Conservation (phyloP, 805 yeast genomes). For the Kodamaea jinghongensis region DNA sequence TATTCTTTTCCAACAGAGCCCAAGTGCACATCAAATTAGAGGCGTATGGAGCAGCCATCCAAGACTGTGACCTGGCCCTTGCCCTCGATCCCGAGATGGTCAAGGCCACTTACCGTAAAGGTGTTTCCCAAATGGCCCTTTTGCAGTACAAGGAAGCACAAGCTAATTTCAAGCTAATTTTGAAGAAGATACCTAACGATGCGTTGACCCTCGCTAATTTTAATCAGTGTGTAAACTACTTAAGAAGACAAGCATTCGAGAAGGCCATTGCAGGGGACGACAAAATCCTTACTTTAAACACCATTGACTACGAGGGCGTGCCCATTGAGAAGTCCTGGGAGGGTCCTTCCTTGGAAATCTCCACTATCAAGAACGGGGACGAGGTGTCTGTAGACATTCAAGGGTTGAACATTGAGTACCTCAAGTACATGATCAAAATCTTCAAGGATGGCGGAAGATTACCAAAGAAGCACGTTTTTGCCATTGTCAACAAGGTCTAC, state of each 20-base stretch:
- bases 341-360: slow-evolving; percentile 55
- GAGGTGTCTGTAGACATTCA: slow-evolving; percentile 31
- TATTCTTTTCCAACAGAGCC: slow-evolving; percentile 79
- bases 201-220: slow-evolving; percentile 59
- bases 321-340: slow-evolving; percentile 52
- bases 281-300: slow-evolving; percentile 46
- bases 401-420: slow-evolving; percentile 51
- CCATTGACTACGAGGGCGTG: slow-evolving; percentile 47
- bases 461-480: slow-evolving; percentile 81
- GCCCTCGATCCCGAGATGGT: slow-evolving; percentile 61
- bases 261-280: slow-evolving; percentile 80
- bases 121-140: slow-evolving; percentile 74
- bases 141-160: slow-evolving; percentile 73
- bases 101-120: slow-evolving; percentile 86
- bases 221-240: slow-evolving; percentile 59
- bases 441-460: slow-evolving; percentile 72
- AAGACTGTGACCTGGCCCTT: slow-evolving; percentile 74
- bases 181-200: slow-evolving; percentile 65
- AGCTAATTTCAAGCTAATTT: slow-evolving; percentile 62
- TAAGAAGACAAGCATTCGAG: slow-evolving; percentile 77
- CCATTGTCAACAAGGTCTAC: slow-evolving; percentile 71
- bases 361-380: slow-evolving; percentile 25
- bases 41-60: slow-evolving; percentile 79
- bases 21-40: slow-evolving; percentile 85
- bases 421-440: slow-evolving; percentile 61